These are phyloP conservation scores for Alternaria atra DNA, from an alignment of 2,329 filamentous ascomycete genomes.

Conservation along the genomic window DNA sequence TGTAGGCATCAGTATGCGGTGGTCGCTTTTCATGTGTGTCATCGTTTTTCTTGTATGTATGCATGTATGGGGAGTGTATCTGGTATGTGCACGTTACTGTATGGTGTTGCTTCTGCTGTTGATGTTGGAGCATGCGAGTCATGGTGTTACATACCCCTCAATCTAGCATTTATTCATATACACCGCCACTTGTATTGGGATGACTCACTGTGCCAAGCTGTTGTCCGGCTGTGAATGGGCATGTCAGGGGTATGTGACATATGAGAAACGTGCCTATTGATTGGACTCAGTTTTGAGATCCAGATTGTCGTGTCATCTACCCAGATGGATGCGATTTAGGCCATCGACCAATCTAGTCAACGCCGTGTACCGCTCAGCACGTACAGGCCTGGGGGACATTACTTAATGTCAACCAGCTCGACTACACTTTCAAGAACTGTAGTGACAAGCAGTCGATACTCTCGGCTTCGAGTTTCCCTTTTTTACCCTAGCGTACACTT, in stretches of 20 bases:
- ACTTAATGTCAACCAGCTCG: background rate
- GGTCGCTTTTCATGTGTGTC: background rate
- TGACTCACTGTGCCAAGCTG: background rate
- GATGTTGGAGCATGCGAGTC: background rate
- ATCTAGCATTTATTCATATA: constrained; percentile 10
- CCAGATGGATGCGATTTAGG: too few relatives aligned
- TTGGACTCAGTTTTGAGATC: too few relatives aligned
- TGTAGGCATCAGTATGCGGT: background rate
- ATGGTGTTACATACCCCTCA: constrained; percentile 15
- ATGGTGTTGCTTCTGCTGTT: background rate
- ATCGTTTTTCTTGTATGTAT: background rate
- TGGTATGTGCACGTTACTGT: background rate
- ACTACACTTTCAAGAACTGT: background rate
- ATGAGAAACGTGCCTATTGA: background rate
- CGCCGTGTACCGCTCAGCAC: too few relatives aligned
- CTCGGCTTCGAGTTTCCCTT: too few relatives aligned
- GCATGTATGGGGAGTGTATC: background rate
- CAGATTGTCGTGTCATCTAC: too few relatives aligned
- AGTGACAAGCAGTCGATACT: too few relatives aligned
- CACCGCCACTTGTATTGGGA: background rate
- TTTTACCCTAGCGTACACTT: too few relatives aligned
- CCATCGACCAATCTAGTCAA: too few relatives aligned
- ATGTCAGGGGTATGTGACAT: background rate
- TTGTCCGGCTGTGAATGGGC: background rate
- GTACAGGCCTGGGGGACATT: too few relatives aligned